Base-by-base conservation (phyloP, 176 grass and related monocot genomes). In the Tuctoria greenei region DNA sequence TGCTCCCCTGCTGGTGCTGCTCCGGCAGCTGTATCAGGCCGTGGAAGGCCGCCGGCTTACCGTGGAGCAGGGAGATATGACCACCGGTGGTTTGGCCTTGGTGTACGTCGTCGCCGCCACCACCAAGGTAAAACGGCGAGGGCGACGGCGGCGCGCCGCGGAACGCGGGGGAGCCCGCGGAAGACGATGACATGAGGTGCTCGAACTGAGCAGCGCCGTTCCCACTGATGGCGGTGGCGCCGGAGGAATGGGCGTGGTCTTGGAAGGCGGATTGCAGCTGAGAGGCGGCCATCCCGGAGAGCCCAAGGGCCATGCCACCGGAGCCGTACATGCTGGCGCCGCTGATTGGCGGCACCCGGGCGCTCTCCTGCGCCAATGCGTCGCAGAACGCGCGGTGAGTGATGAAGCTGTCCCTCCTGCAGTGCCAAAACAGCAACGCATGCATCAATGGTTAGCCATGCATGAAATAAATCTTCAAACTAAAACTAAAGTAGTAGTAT, bases 391-490 rank as follows among this genome's bases (percentile, higher is more conserved):
- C 93, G 16, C 89, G 79, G 79, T 96, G 93, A 11, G 93, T 96
- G 82, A 96, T 92, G 81, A 96, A 96, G 85, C 93, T 96, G 59
- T 96, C 93, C 72, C 93, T 87, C 82, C 93, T 96, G 89, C 36
- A 82, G 24, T 51, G 18, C 16, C 10, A n/a, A 71, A 51, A 3
- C 42, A 59, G 44, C 11, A 47, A 16, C 4, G 4, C 4, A 47
- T 45, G 45, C 4, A 64, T 63, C 37, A 25, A 24, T 21, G 16
- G 0, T 59, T 62, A 25, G 23, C 10, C 21, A 36, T 52, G 7
- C 5, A 31, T 31, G 31, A 3, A 52, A n/a, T 17, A 51, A 51
- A 20, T 51, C 15, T 20, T 20, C n/a, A 0, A 44, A 44, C 42
- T 11, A 44, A 44, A 44, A 44, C 11, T 10, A 13, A 44, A 44